Evolutionary conservation across 768 basidiomycete genomes (phyloP).

Genomic region (Tulasnella sp.): DNA sequence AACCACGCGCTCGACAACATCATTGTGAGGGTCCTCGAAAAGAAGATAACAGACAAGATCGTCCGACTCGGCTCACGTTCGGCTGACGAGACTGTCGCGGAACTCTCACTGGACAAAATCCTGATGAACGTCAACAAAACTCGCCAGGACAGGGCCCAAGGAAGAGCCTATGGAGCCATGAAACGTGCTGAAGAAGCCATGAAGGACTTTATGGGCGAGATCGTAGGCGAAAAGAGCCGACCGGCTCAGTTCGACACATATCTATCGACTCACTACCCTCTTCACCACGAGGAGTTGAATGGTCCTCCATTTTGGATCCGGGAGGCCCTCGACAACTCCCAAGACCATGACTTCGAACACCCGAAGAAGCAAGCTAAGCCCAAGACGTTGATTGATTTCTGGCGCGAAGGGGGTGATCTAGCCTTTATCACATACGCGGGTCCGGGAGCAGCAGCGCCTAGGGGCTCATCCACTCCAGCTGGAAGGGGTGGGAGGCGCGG

Average conservation of each 20-base stretch:
- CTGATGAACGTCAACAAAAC: neutral
- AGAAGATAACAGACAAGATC: conserved; percentile 62
- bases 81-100: conserved; percentile 37
- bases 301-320: conserved; percentile 57
- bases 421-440: conserved; percentile 1
- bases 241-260: conserved; percentile 50
- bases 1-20: conserved; percentile 82
- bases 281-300: conserved; percentile 53
- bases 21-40: conserved; percentile 65
- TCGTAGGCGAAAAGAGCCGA: conserved; percentile 46
- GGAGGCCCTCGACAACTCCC: conserved; percentile 33
- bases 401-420: conserved; percentile 15
- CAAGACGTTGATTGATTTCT: conserved; percentile 21
- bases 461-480: neutral
- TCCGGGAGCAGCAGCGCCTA: neutral
- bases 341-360: conserved; percentile 34
- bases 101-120: neutral
- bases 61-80: conserved; percentile 64
- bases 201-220: conserved; percentile 50
- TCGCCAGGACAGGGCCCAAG: neutral
- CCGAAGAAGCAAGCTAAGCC: neutral
- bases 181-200: conserved; percentile 56
- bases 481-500: neutral
- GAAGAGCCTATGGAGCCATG: conserved; percentile 52
- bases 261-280: conserved; percentile 53